Base-by-base conservation (phyloP, 2,329 filamentous ascomycete genomes). In the Magnaporthiopsis rhizophila region DNA sequence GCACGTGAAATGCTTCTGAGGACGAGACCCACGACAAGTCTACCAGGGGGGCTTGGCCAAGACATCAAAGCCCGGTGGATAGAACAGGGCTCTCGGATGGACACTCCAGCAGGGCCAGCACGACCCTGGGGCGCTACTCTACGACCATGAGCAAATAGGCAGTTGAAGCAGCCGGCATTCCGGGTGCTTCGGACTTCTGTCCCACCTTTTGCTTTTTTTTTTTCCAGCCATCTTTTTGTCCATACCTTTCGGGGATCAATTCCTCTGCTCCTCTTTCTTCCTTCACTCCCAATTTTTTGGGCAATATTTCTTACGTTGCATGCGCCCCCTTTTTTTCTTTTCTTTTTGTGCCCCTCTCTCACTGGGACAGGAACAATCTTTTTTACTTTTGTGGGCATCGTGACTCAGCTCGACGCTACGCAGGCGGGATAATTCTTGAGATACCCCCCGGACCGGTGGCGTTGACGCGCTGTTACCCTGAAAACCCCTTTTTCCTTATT, bases 341-440 rank as follows among this genome's bases (percentile, higher is more conserved):
- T 45, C 34, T 58, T 59, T 53, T 21, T 64, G 26, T 60, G 32
- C 45, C 28, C 18, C 38, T n/a, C 18, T 30, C 34, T 30, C 26
- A n/a, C 28, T 36, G 38, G 38, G 38, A 18, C 12, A 7, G 38
- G 15, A 18, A 45, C 56, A 18, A 15, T 45, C 60, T 61, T 12
- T 61, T 56, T 24, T 60, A 12, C 9, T 58, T 28, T 28, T 58
- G 6, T 58, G n/a, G 56, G 56, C 56, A 18, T 5, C 11, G 13
- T 18, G 38, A 18, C 15, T 45, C 13, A 18, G 38, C 38, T 45
- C 38, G 38, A 45, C 38, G 5, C 38, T 45, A 45, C 38, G 38
- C 38, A 21, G 58, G 28, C 58, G 58, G 28, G 28, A 59, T 59
- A 59, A 59, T 59, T 45, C 15, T 59, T 21, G 61, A 38, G 66